A percentile compares a stretch with the other conserved stretches of the same genome.
phyloP scores from a whole-genome alignment of 495 filamentous ascomycete species.

The Ramalina intermedia region DNA sequence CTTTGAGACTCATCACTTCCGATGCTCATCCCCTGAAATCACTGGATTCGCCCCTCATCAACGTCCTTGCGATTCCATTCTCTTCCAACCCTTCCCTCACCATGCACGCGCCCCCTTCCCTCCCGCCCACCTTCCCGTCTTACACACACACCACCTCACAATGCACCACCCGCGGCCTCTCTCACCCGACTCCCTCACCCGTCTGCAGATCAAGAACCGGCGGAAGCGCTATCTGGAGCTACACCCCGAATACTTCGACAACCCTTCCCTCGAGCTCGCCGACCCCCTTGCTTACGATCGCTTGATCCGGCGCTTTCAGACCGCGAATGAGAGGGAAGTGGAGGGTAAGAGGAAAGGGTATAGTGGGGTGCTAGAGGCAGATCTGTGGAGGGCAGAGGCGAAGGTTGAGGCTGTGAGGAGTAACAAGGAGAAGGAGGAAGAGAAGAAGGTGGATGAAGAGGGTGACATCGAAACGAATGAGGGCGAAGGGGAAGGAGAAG shows the following conservation, averaged over 20 bases:
- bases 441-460: conserved; percentile 42
- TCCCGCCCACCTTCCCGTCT: too few relatives aligned
- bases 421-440: conserved; percentile 32
- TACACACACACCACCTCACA: too few relatives aligned
- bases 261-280: conserved; percentile 44
- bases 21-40: too few relatives aligned
- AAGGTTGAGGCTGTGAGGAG: conserved; percentile 48
- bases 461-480: conserved; percentile 31
- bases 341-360: conserved; percentile 61
- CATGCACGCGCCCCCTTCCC: too few relatives aligned
- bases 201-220: conserved; percentile 42
- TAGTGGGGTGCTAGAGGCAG: conserved; percentile 55
- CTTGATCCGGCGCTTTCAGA: conserved; percentile 65
- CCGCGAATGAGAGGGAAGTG: conserved; percentile 52
- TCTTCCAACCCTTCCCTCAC: too few relatives aligned
- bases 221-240: conserved; percentile 49
- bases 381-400: conserved; percentile 57
- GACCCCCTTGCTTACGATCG: conserved; percentile 72
- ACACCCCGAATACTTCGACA: conserved; percentile 50
- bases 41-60: too few relatives aligned
- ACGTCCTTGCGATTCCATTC: too few relatives aligned
- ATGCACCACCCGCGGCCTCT: conserved; percentile 1
- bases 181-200: conserved; percentile 13
- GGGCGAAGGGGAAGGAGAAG: conserved; percentile 33
- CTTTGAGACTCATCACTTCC: too few relatives aligned